Base-by-base conservation (phyloP, 176 grass and related monocot genomes). In the Lolium rigidum region DNA sequence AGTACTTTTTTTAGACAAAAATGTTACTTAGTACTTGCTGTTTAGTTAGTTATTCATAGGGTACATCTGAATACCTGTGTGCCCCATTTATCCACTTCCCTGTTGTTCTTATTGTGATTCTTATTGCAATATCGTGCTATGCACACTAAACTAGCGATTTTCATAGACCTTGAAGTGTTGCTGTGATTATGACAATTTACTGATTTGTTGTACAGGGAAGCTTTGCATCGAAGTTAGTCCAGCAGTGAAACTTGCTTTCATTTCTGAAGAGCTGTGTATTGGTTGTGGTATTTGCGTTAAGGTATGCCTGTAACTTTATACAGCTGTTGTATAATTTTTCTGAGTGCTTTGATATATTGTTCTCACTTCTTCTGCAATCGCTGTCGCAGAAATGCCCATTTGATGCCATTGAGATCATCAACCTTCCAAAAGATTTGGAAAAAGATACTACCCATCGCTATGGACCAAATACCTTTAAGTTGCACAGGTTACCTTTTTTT, bases 341-440 rank as follows among this genome's bases (percentile, higher is more conserved):
- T 60, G 14, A 77, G 13, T 48, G 6, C 48, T 81, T 10, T 82
- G n/a, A 39, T 55, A 25, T 16, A 11, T 11, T 15, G 20, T 72
- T 77, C 66, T 78, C 52, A 80, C 18, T 77, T 76, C 57, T 37
- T 10, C 37, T 65, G 26, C 81, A 76, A 90, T 86, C n/a, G 58
- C 22, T 82, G 59, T 43, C 82, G 44, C 87, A 98, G 93, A 98
- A 98, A 98, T 98, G 97, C 46, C 97, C 97, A 25, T 98, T 98
- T 88, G 94, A 98, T 65, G 93, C 97, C n/a, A 98, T 98, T 92
- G 88, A 90, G 17, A 98, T 98, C 72, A 95, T 98, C 86, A 95
- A 98, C 80, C 90, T 98, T 70, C 97, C 97, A 58, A 95, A 98
- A 80, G 91, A 95, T 80, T 82, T 98, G 83, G 97, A 90, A 61